These are phyloP conservation scores for Gamarada debralockiae DNA, from an alignment of 495 filamentous ascomycete genomes.

Conservation along the genomic window DNA sequence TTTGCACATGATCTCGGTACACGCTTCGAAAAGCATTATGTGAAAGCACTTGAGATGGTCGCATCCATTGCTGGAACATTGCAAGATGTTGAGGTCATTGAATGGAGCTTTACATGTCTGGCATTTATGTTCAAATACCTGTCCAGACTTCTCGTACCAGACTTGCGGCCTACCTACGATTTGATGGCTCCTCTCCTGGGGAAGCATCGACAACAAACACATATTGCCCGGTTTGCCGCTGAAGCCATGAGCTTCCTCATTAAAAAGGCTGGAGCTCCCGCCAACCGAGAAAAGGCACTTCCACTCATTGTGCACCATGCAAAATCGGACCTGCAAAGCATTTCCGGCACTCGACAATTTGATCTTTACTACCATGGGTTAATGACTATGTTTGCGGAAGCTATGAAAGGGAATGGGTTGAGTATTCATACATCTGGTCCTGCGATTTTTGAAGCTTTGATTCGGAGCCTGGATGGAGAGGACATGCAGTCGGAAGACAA, in stretches of 20 bases:
- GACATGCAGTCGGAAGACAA: constrained; percentile 40
- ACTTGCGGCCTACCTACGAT: constrained; percentile 77
- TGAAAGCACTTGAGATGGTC: constrained; percentile 63
- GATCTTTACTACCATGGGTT: constrained; percentile 75
- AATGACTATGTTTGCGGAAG: constrained; percentile 86
- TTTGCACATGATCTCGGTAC: constrained; percentile 88
- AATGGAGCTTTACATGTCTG: constrained; percentile 94
- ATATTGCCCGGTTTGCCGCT: constrained; percentile 86
- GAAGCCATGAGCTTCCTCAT: constrained; percentile 93
- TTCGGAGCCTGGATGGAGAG: constrained; percentile 46
- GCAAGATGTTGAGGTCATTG: constrained; percentile 70
- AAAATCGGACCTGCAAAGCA: constrained; percentile 58
- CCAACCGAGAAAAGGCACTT: constrained; percentile 70
- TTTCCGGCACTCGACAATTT: constrained; percentile 44
- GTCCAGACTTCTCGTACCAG: constrained; percentile 76
- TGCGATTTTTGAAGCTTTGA: constrained; percentile 62
- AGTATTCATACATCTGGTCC: constrained; percentile 76
- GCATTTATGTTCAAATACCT: constrained; percentile 98
- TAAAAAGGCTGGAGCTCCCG: constrained; percentile 74
- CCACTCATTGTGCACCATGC: constrained; percentile 63
- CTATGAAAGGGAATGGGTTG: constrained; percentile 76
- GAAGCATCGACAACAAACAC: constrained; percentile 71
- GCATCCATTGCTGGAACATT: constrained; percentile 42
- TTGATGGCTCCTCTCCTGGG: constrained; percentile 85
- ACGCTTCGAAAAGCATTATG: constrained; percentile 87